Base-by-base conservation (phyloP, 768 basidiomycete genomes). In the Sutorius australiensis region DNA sequence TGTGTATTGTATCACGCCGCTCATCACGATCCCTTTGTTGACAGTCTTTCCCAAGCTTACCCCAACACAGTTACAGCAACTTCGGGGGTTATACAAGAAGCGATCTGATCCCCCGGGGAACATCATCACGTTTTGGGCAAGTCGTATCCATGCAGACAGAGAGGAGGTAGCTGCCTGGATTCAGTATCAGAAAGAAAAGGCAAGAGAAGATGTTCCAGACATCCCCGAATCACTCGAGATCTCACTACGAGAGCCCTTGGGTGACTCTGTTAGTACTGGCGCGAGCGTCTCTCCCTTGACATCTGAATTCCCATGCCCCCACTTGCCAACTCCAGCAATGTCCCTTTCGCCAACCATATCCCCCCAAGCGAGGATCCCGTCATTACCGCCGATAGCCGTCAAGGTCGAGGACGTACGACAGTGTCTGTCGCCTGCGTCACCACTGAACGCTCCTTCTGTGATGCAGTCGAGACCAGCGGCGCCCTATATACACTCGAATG, bases 301-400 rank as follows among this genome's bases (percentile, higher is more conserved):
- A 0, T 10, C 54, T 7, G 41, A 48, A 0, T 49, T 51, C 50
- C 54, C 63, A 39, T 56, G 54, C 1, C 56, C 67, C 0, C 68
- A 69, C 46, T 42, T 69, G 33, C 68, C 68, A 1, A 69, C 68
- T 0, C 68, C 67, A 27, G 56, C 69, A 16, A 57, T 59, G 17
- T 69, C 67, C 0, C 42, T 51, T 14, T 68, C 67, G 6, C 67
- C 68, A 0, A 30, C 48, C 0, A 40, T 30, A 46, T 51, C 55
- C 0, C 58, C 57, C 1, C 48, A 51, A 3, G 50, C 50, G 21
- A 50, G 67, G 14, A 34, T 59, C 32, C 57, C 32, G 16, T 71
- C 69, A n/a, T 45, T 71, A 30, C 68, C 68, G 0, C 61, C 63
- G 24, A 71, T 69, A 32, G 63, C 61, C 9, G 56, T 71, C 44